Conservation (phyloP, 2,329 filamentous ascomycete species). For the Juglanconis juglandina region DNA sequence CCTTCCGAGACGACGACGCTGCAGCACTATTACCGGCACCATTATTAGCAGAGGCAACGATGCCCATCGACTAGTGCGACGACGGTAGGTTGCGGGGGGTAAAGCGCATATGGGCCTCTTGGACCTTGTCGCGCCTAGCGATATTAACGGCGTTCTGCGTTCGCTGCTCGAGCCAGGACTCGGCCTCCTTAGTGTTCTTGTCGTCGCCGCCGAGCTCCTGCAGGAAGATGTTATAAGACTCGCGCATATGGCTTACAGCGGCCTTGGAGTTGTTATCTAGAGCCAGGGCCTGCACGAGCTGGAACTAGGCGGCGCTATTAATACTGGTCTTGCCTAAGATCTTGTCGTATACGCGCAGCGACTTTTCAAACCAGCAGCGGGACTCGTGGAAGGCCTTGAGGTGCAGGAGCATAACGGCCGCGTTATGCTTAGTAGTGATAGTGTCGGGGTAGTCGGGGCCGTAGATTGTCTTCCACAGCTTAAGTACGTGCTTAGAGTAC, state of each 20-base stretch:
- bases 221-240: conserved; percentile 95
- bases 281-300: conserved; percentile 93
- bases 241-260: conserved; percentile 89
- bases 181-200: conserved; percentile 96
- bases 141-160: conserved; percentile 93
- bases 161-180: conserved; percentile 92
- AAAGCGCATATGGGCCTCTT: conserved; percentile 71
- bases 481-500: conserved; percentile 88
- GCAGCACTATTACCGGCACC: conserved; percentile 26
- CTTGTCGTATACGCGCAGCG: conserved; percentile 81
- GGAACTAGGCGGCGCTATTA: conserved; percentile 93
- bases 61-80: no score
- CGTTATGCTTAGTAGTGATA: conserved; percentile 98
- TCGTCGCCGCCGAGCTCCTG: conserved; percentile 81
- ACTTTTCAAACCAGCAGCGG: conserved; percentile 93
- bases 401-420: conserved; percentile 95
- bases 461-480: conserved; percentile 97
- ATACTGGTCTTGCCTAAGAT: conserved; percentile 87
- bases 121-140: conserved; percentile 87
- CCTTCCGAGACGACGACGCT: conserved; percentile 21
- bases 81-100: conserved; percentile 58
- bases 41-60: conserved; percentile 44
- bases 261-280: conserved; percentile 93
- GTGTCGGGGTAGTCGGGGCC: conserved; percentile 91
- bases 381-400: conserved; percentile 94